A percentile compares a stretch with the other conserved stretches of the same genome.
phyloP scores from a whole-genome alignment of 495 filamentous ascomycete genomes.

The Aspergillus mulundensis region DNA sequence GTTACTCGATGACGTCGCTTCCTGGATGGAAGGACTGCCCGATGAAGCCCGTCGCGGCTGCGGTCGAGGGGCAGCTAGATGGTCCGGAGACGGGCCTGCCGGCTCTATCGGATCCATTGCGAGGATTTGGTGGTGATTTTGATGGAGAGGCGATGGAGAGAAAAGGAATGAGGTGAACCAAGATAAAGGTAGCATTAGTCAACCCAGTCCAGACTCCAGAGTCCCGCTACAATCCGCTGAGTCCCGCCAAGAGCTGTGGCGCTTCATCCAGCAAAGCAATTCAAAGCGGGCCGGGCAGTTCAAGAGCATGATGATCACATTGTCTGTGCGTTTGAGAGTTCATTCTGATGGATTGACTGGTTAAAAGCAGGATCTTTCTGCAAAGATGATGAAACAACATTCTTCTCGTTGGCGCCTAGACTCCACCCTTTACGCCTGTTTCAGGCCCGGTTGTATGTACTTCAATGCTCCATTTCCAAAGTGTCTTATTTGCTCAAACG shows the following conservation, averaged over 20 bases:
- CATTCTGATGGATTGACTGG: not conserved
- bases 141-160: not conserved
- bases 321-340: not conserved
- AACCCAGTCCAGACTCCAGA: not conserved
- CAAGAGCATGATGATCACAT: not conserved
- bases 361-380: not conserved
- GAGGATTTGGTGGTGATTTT: slow-evolving; percentile 1
- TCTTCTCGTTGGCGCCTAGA: not conserved
- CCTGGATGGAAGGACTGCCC: slow-evolving; percentile 2
- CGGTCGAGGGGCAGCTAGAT: slow-evolving; percentile 10
- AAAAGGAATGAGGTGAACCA: not conserved
- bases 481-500: not conserved
- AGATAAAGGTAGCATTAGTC: not conserved
- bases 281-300: not conserved
- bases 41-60: slow-evolving; percentile 6
- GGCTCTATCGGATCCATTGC: slow-evolving; percentile 46
- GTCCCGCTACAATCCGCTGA: not conserved
- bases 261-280: not conserved
- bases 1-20: slow-evolving; percentile 15
- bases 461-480: not conserved
- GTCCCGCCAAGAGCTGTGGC: slow-evolving; percentile 4
- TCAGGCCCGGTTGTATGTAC: not conserved
- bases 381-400: slow-evolving; percentile 2
- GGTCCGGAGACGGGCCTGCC: slow-evolving; percentile 19
- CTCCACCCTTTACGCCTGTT: not conserved